Conservation (phyloP, 192 early-diverging fungal species). For the Coemansia asiatica region DNA sequence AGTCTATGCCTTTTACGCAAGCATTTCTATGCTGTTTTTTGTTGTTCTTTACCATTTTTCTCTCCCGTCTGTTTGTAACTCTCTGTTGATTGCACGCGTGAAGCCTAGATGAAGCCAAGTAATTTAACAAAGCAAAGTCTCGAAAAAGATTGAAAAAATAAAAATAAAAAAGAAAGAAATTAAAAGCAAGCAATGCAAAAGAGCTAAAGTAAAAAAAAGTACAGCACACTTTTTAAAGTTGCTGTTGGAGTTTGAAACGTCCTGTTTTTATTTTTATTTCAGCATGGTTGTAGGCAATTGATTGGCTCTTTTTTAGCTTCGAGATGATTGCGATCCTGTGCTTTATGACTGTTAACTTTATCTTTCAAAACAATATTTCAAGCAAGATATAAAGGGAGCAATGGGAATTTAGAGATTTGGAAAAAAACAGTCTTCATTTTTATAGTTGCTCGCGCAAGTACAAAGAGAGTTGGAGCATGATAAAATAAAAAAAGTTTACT, state of each 20-base stretch:
- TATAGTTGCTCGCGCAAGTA: slow-evolving; percentile 9
- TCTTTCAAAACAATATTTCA: too few species aligned
- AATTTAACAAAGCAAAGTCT: neutral
- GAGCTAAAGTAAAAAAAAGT: slow-evolving; percentile 10
- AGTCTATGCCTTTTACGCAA: neutral
- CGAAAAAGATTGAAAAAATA: slow-evolving; percentile 12
- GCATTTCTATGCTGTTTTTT: neutral
- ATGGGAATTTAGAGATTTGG: neutral
- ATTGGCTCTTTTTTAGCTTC: neutral
- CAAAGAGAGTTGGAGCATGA: neutral
- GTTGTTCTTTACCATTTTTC: slow-evolving; percentile 5
- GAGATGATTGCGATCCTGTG: too few species aligned
- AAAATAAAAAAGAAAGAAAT: slow-evolving; percentile 8
- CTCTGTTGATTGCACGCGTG: neutral
- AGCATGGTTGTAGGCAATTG: neutral
- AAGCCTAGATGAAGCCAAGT: neutral
- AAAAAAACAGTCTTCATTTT: slow-evolving; percentile 2
- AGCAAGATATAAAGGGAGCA: too few species aligned
- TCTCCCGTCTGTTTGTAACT: neutral
- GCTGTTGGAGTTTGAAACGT: neutral
- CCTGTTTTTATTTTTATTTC: neutral
- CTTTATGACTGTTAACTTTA: too few species aligned
- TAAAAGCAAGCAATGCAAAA: slow-evolving; percentile 16
- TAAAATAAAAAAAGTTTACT: slow-evolving; percentile 59
- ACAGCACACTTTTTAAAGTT: neutral